Conservation (phyloP, 768 basidiomycete genomes). For the Lentinula aciculospora region DNA sequence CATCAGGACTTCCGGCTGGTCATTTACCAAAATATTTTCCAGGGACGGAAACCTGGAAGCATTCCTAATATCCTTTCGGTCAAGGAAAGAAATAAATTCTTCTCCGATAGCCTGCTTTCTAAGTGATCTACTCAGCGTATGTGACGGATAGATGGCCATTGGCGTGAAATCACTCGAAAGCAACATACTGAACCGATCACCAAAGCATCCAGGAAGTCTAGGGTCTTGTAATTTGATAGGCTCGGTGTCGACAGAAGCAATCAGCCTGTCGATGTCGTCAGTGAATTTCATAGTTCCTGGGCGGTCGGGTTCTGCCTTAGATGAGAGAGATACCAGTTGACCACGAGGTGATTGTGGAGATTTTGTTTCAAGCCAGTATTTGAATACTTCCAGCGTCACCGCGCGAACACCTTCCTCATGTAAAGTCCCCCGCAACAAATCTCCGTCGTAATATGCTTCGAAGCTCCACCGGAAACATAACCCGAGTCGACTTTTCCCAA, state of each 20-base stretch:
- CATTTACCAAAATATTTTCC: neutral
- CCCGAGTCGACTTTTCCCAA: conserved; percentile 49
- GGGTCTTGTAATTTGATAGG: neutral
- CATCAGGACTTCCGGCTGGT: conserved; percentile 35
- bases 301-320: conserved; percentile 14
- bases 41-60: neutral
- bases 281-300: conserved; percentile 15
- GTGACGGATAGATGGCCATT: neutral
- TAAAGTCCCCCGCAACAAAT: conserved; percentile 12
- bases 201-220: conserved; percentile 2
- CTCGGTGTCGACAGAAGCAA: neutral
- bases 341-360: conserved; percentile 9
- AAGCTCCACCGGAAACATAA: conserved; percentile 46
- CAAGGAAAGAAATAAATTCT: neutral
- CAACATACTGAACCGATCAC: neutral
- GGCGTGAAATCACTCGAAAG: neutral
- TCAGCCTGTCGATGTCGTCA: neutral
- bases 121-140: conserved; percentile 5
- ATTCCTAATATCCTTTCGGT: neutral
- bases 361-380: neutral
- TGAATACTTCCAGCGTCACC: conserved; percentile 1
- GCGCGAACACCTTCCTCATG: neutral
- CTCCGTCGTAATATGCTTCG: conserved; percentile 42
- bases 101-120: conserved; percentile 15
- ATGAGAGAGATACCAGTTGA: conserved; percentile 31